These are phyloP conservation scores for Excoecaria cochinchinensis DNA, from an alignment of 345 rosid genomes.

Conservation along the genomic window DNA sequence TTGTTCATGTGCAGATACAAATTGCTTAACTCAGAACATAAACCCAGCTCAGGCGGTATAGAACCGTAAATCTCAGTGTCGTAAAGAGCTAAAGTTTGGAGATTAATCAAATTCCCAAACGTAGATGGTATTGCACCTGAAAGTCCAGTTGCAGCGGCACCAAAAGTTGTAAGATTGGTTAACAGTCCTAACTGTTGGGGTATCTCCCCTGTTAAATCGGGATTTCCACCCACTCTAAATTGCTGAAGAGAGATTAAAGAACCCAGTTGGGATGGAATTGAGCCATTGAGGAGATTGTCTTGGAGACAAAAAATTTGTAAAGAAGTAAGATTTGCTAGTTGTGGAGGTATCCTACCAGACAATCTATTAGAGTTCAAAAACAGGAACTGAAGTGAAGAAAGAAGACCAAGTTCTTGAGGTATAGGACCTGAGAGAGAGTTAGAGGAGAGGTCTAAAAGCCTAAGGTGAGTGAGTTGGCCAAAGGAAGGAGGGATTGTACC, in stretches of 20 bases:
- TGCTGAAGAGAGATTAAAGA: slow-evolving; percentile 73
- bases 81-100: slow-evolving; percentile 83
- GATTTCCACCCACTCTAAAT: slow-evolving; percentile 85
- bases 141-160: slow-evolving; percentile 85
- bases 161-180: slow-evolving; percentile 80
- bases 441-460: slow-evolving; percentile 87
- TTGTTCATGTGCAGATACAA: slow-evolving; percentile 93
- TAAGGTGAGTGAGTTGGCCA: slow-evolving; percentile 62
- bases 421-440: slow-evolving; percentile 79
- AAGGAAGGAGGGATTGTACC: slow-evolving; percentile 81
- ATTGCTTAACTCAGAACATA: slow-evolving; percentile 73
- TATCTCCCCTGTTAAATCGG: slow-evolving; percentile 70
- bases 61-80: slow-evolving; percentile 79
- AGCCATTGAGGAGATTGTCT: slow-evolving; percentile 78
- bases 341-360: slow-evolving; percentile 63
- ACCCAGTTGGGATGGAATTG: slow-evolving; percentile 80
- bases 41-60: slow-evolving; percentile 77
- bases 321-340: slow-evolving; percentile 59
- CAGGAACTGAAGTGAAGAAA: slow-evolving; percentile 78
- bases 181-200: slow-evolving; percentile 74
- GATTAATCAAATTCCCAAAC: slow-evolving; percentile 77
- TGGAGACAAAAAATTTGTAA: slow-evolving; percentile 81
- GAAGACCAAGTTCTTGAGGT: slow-evolving; percentile 69
- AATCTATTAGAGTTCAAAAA: slow-evolving; percentile 75
- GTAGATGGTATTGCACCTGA: slow-evolving; percentile 79